Percentiles rank a stretch among this genome's conserved stretches.
phyloP scores from a whole-genome alignment of 345 rosid genomes.

The Corymbia maculata region DNA sequence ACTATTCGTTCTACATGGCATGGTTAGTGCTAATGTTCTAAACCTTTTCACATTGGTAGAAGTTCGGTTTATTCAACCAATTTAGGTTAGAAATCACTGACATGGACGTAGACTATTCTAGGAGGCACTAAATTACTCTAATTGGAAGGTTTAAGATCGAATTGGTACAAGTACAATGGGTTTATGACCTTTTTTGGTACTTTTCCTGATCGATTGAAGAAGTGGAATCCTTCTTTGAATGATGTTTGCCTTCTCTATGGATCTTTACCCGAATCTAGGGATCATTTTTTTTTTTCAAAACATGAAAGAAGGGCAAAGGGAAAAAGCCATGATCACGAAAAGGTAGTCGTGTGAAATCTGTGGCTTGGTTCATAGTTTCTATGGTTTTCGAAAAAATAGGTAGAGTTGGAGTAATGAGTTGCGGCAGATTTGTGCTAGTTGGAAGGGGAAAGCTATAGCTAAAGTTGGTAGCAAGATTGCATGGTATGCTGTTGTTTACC shows the following conservation, averaged over 20 bases:
- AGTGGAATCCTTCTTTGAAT: not conserved
- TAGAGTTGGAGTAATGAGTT: not conserved
- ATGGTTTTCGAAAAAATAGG: not conserved
- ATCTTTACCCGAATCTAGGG: not conserved
- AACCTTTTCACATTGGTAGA: no score
- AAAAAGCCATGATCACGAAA: no score
- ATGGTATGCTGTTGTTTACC: not conserved
- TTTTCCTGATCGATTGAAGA: not conserved
- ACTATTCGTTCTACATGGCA: no score
- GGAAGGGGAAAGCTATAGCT: not conserved
- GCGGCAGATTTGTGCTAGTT: not conserved
- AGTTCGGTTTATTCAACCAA: no score
- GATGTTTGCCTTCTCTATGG: not conserved
- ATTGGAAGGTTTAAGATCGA: not conserved
- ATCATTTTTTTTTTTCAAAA: not conserved
- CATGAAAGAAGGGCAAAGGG: no score
- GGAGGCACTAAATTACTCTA: no score
- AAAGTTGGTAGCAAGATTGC: not conserved
- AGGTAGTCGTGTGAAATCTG: not conserved
- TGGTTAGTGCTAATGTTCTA: no score
- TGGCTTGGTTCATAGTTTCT: not conserved
- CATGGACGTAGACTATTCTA: no score
- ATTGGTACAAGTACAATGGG: fast-evolving
- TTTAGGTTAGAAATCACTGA: no score
- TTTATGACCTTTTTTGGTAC: not conserved